These are phyloP conservation scores for Dothistroma pini DNA, from an alignment of 2,329 filamentous ascomycete genomes.

Conservation along the genomic window DNA sequence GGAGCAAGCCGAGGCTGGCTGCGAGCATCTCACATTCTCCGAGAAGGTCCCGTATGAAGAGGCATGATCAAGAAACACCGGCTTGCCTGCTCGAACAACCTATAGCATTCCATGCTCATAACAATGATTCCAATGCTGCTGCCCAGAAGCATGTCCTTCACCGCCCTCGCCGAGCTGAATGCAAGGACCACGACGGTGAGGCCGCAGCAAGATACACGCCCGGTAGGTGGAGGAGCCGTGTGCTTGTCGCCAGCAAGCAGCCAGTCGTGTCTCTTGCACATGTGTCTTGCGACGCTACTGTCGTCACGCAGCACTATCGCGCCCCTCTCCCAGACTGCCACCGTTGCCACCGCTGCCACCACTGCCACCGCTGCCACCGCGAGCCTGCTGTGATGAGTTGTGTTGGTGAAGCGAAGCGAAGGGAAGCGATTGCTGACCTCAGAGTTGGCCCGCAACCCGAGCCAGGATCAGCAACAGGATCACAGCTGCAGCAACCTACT, in stretches of 20 bases:
- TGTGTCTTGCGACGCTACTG: too few species aligned
- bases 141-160: not conserved
- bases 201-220: not conserved
- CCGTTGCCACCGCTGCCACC: not conserved
- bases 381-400: too few species aligned
- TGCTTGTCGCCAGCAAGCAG: not conserved
- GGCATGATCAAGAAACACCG: too few species aligned
- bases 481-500: not conserved
- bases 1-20: too few species aligned
- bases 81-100: too few species aligned
- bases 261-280: not conserved
- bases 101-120: too few species aligned
- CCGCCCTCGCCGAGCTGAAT: not conserved
- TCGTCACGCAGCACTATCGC: not conserved
- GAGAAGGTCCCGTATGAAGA: too few species aligned
- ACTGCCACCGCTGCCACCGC: not conserved
- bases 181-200: not conserved
- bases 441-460: not conserved
- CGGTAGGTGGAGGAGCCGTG: not conserved
- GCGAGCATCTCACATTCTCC: too few species aligned
- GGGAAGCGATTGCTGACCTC: not conserved
- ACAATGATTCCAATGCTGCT: too few species aligned
- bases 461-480: not conserved
- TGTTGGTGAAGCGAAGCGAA: too few species aligned
- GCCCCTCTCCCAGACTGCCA: not conserved